Base-by-base conservation (phyloP, 2,329 filamentous ascomycete species). In the Neofusicoccum parvum region DNA sequence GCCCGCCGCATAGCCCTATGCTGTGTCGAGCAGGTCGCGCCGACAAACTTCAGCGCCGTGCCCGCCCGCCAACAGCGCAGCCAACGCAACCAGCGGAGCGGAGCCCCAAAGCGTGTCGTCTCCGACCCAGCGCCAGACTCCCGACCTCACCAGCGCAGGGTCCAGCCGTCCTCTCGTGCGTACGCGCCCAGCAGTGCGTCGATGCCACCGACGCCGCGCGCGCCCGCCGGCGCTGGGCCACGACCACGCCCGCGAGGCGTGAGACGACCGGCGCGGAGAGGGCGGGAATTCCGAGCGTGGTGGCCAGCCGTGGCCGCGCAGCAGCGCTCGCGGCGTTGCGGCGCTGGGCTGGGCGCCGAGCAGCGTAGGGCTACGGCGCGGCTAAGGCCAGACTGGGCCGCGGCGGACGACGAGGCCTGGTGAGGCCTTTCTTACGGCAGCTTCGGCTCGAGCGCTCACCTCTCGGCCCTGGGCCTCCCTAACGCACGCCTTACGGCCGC, bases 21-120 rank as follows among this genome's bases (percentile, higher is more conserved):
- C 56, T 60, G 41, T n/a, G 41, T 48, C 56, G n/a, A 60, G 56
- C 56, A 60, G 32, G 15, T 48, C 56, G 56, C 56, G 15, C 56
- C 56, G 56, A 60, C 56, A 60, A 48, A 60, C 56, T 60, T 48
- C 56, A 60, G 56, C 56, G 56, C 56, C 41, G 43, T 58, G 39
- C 37, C 51, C 51, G 36, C 11, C 36, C 48, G 12, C 48, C 48
- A 50, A 12, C 27, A 23, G 48, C 20, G n/a, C 53, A 20, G 50
- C 39, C 36, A 43, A 17, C 20, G 37, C 37, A 39, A 11, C 3
- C 37, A 15, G 10, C 54, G 54, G 54, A 9, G 54, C 39, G 54
- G 54, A 12, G 41, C 3, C 39, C 39, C 7, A 32, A 58, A 45
- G 6, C 14, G 54, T 58, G 14, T 20, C 2, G n/a, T 27, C 1